Evolutionary conservation across 1,139 yeast species (phyloP).

Genomic region (Taphrina betulina): DNA sequence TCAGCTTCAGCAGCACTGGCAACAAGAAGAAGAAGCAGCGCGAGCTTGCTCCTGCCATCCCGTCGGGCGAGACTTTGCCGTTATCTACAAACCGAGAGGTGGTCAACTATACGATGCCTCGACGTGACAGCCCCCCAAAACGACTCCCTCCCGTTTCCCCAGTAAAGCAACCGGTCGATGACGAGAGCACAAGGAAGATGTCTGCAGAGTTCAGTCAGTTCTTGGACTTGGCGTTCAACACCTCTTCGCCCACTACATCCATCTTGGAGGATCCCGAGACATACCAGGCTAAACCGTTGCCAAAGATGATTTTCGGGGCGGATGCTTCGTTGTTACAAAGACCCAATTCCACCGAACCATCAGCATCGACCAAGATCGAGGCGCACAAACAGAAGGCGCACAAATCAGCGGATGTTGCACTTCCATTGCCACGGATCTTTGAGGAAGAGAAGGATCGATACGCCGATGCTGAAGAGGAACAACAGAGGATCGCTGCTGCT

Average conservation of each 20-base stretch:
- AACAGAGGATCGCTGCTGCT: slow-evolving; percentile 9
- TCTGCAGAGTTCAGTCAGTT: slow-evolving; percentile 34
- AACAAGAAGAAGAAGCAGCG: slow-evolving; percentile 3
- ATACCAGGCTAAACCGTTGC: slow-evolving; percentile 22
- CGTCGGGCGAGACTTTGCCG: not conserved
- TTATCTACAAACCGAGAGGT: not conserved
- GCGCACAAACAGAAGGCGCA: slow-evolving; percentile 24
- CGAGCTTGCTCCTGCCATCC: slow-evolving; percentile 1
- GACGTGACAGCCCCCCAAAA: slow-evolving; percentile 20
- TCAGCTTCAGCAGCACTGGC: slow-evolving; percentile 10
- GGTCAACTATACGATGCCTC: slow-evolving; percentile 17
- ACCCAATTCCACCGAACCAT: slow-evolving; percentile 11
- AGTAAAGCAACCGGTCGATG: slow-evolving; percentile 13
- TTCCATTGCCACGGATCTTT: slow-evolving; percentile 21
- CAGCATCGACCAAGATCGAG: slow-evolving; percentile 12
- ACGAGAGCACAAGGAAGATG: slow-evolving; percentile 26
- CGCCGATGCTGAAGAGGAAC: slow-evolving; percentile 31
- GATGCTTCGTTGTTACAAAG: slow-evolving; percentile 5
- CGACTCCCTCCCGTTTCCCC: slow-evolving; percentile 6
- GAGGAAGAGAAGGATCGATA: slow-evolving; percentile 29
- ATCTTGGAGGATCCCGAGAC: slow-evolving; percentile 18
- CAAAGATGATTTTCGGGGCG: slow-evolving; percentile 4
- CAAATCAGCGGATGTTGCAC: slow-evolving; percentile 22
- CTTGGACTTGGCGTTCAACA: slow-evolving; percentile 33
- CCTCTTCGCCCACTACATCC: slow-evolving; percentile 6